Evolutionary conservation across 2,329 filamentous ascomycete genomes (phyloP), one percentile per base, ranked within the genome.

Genomic region (Pestalotiopsis fici): DNA sequence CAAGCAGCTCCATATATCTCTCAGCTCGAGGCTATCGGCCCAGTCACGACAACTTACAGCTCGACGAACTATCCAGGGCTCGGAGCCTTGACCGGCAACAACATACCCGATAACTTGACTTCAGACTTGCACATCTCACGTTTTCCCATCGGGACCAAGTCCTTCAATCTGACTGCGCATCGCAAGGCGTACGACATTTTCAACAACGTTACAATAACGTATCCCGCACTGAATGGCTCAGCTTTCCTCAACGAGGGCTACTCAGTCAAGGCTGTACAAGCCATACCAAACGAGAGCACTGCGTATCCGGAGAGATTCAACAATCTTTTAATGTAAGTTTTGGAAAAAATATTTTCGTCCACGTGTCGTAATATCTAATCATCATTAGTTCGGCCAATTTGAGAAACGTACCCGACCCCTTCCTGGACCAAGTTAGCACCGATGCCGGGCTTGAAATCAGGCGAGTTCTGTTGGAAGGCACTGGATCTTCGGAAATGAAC

Each of bases 231-330:
- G n/a, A 23, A 60, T 27, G 47, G 59, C 5, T 62, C 59, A 25
- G 35, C 54, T 2, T 28, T 64, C 43, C 23, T 66, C 13, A 63
- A 63, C 37, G 65, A 66, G 50, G 65, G 65, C 7, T 66, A 66
- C 54, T 64, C 65, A 4, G 31, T 64, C 28, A 28, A 47, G 11
- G 65, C 65, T 2, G 65, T 66, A 4, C 59, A 64, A 28, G 47
- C 12, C 9, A 56, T 66, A n/a, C 59, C 65, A 18, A 31, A 50
- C 11, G 65, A 57, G 2, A 66, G 50, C 25, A 66, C 65, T 21
- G 65, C 65, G 3, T 66, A 57, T 28, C 65, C 65, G 4, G 59
- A 64, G 18, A 47, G 65, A 23, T 66, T 64, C 35, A 66, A 64
- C 35, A 57, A 66, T 13, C 54, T 66, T 12, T 60, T 66, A 7